Percentiles rank a stretch among this genome's conserved stretches.
Evolutionary conservation across 148 eudicot genomes (phyloP).

Genomic region (Polygonum aviculare): DNA sequence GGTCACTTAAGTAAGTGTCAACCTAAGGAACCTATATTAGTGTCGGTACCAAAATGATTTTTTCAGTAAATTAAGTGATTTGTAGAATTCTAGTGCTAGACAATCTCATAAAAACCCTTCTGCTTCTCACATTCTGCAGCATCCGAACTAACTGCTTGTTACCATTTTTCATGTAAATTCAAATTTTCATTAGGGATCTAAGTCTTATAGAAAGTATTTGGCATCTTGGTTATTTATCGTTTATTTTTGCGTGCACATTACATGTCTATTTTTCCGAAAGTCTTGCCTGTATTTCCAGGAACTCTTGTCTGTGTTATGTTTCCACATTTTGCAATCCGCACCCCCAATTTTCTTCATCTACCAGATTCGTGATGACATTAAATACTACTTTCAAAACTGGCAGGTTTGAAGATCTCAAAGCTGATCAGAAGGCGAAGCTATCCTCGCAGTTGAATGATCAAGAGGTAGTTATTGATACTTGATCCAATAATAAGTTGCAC

Average conservation of each 20-base stretch:
- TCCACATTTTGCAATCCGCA: not conserved
- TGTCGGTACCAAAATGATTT: not conserved
- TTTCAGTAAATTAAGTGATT: not conserved
- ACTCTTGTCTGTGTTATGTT: not conserved
- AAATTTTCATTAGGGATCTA: not conserved
- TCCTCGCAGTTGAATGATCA: slow-evolving; percentile 31
- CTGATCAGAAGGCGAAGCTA: slow-evolving; percentile 40
- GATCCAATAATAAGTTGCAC: not conserved
- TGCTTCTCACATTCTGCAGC: not conserved
- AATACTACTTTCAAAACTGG: not conserved
- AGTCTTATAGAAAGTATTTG: not conserved
- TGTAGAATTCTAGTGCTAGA: not conserved
- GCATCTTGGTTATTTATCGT: not conserved
- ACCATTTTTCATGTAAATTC: not conserved
- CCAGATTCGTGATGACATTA: not conserved
- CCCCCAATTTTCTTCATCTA: not conserved
- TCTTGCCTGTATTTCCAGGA: not conserved
- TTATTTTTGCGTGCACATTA: not conserved
- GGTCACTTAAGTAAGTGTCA: slow-evolving; percentile 63
- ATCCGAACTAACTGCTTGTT: not conserved
- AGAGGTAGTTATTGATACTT: slow-evolving; percentile 40
- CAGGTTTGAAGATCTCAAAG: slow-evolving; percentile 47
- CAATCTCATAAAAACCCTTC: not conserved
- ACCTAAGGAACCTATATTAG: not conserved
- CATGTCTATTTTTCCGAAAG: not conserved